Percentiles rank a stretch among this genome's conserved stretches.
These are phyloP conservation scores for Trematosphaeria pertusa DNA, from an alignment of 2,329 filamentous ascomycete species.

Conservation along the genomic window DNA sequence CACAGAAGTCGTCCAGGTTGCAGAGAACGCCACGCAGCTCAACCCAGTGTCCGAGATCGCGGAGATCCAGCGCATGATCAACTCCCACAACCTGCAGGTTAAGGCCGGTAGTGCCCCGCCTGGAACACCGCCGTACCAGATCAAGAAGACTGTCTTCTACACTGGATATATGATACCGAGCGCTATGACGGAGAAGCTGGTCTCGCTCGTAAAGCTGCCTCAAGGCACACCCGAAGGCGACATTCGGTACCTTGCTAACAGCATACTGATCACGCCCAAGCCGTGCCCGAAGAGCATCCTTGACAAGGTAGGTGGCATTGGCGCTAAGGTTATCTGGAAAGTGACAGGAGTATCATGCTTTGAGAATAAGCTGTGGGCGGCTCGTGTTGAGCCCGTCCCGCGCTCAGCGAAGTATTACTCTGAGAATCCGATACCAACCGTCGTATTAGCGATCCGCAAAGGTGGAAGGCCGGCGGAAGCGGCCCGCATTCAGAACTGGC, in stretches of 20 bases:
- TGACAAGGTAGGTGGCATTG: slow-evolving; percentile 85
- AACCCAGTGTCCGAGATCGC: slow-evolving; percentile 81
- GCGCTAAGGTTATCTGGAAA: slow-evolving; percentile 82
- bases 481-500: slow-evolving; percentile 82
- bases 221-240: slow-evolving; percentile 69
- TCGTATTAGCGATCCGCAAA: slow-evolving; percentile 82
- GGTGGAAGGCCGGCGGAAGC: slow-evolving; percentile 81
- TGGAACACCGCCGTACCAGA: slow-evolving; percentile 63
- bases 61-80: slow-evolving; percentile 88
- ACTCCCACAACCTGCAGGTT: slow-evolving; percentile 76
- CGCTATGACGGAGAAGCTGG: slow-evolving; percentile 74
- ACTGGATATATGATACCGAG: slow-evolving; percentile 86
- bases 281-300: slow-evolving; percentile 75
- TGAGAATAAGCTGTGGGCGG: slow-evolving; percentile 88
- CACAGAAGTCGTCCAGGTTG: slow-evolving; percentile 85
- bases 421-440: slow-evolving; percentile 77
- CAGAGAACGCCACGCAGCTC: slow-evolving; percentile 74
- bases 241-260: slow-evolving; percentile 83
- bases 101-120: slow-evolving; percentile 54
- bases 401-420: slow-evolving; percentile 71
- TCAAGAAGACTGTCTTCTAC: slow-evolving; percentile 89
- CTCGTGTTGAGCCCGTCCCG: slow-evolving; percentile 75
- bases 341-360: slow-evolving; percentile 77
- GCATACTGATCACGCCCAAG: slow-evolving; percentile 85
- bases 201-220: slow-evolving; percentile 72